Conservation (phyloP, 2,329 filamentous ascomycete species). For the Rhexocercosporidium sp. region DNA sequence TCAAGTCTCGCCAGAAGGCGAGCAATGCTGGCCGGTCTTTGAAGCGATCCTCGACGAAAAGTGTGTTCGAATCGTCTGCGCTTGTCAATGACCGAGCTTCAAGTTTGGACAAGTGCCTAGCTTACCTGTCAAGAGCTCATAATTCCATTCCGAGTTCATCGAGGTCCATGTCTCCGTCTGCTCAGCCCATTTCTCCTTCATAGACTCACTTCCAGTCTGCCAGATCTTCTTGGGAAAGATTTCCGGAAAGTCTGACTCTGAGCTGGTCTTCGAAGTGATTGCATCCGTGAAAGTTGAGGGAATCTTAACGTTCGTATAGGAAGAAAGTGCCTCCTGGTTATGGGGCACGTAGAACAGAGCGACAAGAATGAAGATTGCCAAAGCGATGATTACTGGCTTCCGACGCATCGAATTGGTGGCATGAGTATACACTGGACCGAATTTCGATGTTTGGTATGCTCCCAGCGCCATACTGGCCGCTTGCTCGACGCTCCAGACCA, state of each 20-base stretch:
- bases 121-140: conserved; percentile 49
- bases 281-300: neutral
- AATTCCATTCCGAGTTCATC: conserved; percentile 65
- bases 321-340: neutral
- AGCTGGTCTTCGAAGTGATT: neutral
- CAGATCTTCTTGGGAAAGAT: conserved; percentile 69
- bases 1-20: neutral
- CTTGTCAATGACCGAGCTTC: neutral
- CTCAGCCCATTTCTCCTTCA: conserved; percentile 64
- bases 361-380: neutral
- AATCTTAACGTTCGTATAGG: neutral
- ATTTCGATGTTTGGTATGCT: neutral
- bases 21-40: neutral
- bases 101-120: neutral
- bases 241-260: neutral
- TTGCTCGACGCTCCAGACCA: neutral
- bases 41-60: conserved; percentile 5
- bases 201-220: conserved; percentile 74
- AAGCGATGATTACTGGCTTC: neutral
- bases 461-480: neutral
- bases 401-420: neutral
- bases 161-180: conserved; percentile 65
- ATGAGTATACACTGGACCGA: neutral
- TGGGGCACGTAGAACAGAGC: neutral
- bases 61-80: neutral